Base-by-base conservation (phyloP, 495 filamentous ascomycete species). In the Lasiosphaeria miniovina region DNA sequence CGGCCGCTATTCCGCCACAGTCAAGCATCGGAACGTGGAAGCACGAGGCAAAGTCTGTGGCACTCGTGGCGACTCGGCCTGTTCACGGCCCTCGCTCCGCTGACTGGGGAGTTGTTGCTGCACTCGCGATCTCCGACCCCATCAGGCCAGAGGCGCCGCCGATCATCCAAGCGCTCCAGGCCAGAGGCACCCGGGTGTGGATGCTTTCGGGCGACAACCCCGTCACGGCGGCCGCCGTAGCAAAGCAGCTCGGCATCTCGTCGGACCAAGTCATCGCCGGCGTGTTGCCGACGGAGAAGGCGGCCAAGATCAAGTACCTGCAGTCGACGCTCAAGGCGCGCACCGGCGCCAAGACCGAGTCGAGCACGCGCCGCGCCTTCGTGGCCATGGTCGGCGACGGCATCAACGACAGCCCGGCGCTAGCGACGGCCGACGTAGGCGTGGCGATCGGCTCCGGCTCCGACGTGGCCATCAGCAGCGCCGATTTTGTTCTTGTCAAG, bases 201-300 rank as follows among this genome's bases (percentile, higher is more conserved):
- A 96, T 98, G 90, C 87, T 96, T 49, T 94, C 91, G 4, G 93
- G 93, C 14, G 93, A 98, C 71, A 89, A 89, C 61, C 80, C 80
- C 2, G 82, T 75, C 31, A 91, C 93, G 3, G 80, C 90, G n/a
- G 78, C 81, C 36, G 89, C 89, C 14, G 78, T 97, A n/a, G 93
- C 89, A 1, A 72, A 77, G 4, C 82, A 85, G 70, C 76, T 97
- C 31, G 89, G 89, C 15, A 96, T 98, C 63, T 82, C 87, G 0
- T 64, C 75, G 0, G 73, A 79, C 50, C 88, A 93, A 65, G 86
- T 98, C 65, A 89, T 96, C 67, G 94, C 93, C 41, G 90, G 90
- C 49, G 89, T 96, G 2, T 81, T 96, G 7, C 93, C 93, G 0
- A 83, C 86, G 4, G 82, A 93, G 60, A 98, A 98, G 74, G 90